A percentile compares a stretch with the other conserved stretches of the same genome.
Evolutionary conservation across 345 rosid species (phyloP).

Genomic region (Euphorbia pulcherrima): DNA sequence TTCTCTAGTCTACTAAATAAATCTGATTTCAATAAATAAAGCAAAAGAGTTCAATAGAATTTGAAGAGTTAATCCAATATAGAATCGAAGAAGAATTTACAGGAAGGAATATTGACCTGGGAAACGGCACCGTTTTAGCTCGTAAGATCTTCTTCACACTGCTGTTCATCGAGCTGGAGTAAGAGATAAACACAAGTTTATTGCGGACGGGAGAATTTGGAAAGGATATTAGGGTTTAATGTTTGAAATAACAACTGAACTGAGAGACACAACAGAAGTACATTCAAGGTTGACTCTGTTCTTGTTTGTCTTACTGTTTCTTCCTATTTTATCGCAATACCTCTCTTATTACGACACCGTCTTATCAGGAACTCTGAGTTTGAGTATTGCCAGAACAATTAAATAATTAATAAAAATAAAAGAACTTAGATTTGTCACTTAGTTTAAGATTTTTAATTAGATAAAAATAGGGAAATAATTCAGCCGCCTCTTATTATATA

Average conservation of each 20-base stretch:
- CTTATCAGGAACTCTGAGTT: no score
- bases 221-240: conserved; percentile 6
- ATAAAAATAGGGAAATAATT: no score
- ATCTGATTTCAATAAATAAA: conserved; percentile 10
- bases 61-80: not conserved
- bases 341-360: not conserved
- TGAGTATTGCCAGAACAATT: no score
- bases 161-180: conserved; percentile 18
- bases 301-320: not conserved
- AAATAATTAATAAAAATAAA: no score
- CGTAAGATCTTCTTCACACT: not conserved
- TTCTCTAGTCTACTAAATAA: conserved; percentile 26
- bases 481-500: no score
- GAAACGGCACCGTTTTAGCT: not conserved
- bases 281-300: not conserved
- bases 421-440: no score
- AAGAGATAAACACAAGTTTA: not conserved
- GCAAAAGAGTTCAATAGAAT: not conserved
- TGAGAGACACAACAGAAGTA: not conserved
- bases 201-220: not conserved
- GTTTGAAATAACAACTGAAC: not conserved
- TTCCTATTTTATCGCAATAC: not conserved
- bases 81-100: not conserved
- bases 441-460: not conserved
- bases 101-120: not conserved